Evolutionary conservation across 1,284 basidiomycete genomes (phyloP), one percentile per base, ranked within the genome.

Genomic region (Sporisorium exsertum): DNA sequence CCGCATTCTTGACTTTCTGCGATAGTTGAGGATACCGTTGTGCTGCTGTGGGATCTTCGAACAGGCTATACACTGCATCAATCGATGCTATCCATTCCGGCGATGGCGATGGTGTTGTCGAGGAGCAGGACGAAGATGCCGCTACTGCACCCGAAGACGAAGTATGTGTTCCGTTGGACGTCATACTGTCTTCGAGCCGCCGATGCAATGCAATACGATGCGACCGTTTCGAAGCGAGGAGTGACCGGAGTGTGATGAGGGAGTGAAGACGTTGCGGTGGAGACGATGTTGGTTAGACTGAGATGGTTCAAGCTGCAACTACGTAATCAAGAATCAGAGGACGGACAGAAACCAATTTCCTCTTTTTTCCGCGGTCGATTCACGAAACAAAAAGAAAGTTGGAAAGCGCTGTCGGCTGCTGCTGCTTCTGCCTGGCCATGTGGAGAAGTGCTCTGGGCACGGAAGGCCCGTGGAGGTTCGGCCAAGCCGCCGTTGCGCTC

Each of bases 41-140:
- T 0, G 73, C 53, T 5, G 58, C 13, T 2, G 51, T 26, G 1
- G 64, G 51, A 20, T 72, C 37, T 42, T 84, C 81, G 27, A 85
- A 80, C 9, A 85, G 69, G 27, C 58, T 55, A 49, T 85, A 84
- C 6, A 80, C 79, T 10, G 80, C 72, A 49, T 85, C 83, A 53
- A 85, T 80, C 6, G 82, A 81, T n/a, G 56, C 50, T 9, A 81
- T 43, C 83, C 83, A 84, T 54, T 64, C 66, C 9, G 55, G 12
- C 22, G 64, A 18, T 15, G 64, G 68, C 46, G 29, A 32, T 40
- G 33, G 10, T 47, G 40, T 3, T n/a, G 40, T 20, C 8, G 40
- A 43, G 8, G 40, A 43, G 7, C 55, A 51, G 47, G 46, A 42
- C 47, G 53, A 33, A 18, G 43, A 55, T 43, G 47, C 52, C 24